phyloP scores from a whole-genome alignment of 805 yeast species.

The Starmerella riodocensis region DNA sequence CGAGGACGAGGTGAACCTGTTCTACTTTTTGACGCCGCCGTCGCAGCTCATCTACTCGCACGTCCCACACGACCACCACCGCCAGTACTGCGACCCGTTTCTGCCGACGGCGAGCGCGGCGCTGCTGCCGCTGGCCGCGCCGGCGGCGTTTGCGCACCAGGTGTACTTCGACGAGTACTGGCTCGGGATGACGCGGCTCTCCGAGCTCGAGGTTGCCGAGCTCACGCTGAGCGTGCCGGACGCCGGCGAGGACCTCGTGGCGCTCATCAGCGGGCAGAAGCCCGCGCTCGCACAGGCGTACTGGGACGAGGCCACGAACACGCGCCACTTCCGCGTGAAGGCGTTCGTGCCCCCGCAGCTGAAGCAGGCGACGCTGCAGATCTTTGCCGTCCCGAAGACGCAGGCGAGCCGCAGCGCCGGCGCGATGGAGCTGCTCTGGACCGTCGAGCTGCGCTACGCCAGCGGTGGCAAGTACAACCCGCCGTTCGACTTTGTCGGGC shows the following conservation, averaged over 20 bases:
- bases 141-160: slow-evolving; percentile 54
- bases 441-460: slow-evolving; percentile 60
- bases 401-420: slow-evolving; percentile 7
- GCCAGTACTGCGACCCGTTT: slow-evolving; percentile 76
- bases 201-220: slow-evolving; percentile 68
- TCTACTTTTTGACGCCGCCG: slow-evolving; percentile 72
- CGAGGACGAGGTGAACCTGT: slow-evolving; percentile 33
- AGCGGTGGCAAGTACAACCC: slow-evolving; percentile 40
- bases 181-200: slow-evolving; percentile 58
- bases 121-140: slow-evolving; percentile 74
- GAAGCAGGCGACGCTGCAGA: slow-evolving; percentile 55
- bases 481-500: slow-evolving; percentile 52
- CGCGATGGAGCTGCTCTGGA: slow-evolving; percentile 55
- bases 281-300: slow-evolving; percentile 64
- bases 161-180: slow-evolving; percentile 56
- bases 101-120: slow-evolving; percentile 65
- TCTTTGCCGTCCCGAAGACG: slow-evolving; percentile 35
- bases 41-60: slow-evolving; percentile 67
- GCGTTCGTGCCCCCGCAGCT: slow-evolving; percentile 64
- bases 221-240: slow-evolving; percentile 57
- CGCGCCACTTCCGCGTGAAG: slow-evolving; percentile 62
- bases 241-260: slow-evolving; percentile 51
- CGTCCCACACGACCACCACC: slow-evolving; percentile 61
- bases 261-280: slow-evolving; percentile 34
- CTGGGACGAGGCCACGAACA: slow-evolving; percentile 41